Base-by-base conservation (phyloP, 2,329 filamentous ascomycete genomes). In the Cladosporium sp. region DNA sequence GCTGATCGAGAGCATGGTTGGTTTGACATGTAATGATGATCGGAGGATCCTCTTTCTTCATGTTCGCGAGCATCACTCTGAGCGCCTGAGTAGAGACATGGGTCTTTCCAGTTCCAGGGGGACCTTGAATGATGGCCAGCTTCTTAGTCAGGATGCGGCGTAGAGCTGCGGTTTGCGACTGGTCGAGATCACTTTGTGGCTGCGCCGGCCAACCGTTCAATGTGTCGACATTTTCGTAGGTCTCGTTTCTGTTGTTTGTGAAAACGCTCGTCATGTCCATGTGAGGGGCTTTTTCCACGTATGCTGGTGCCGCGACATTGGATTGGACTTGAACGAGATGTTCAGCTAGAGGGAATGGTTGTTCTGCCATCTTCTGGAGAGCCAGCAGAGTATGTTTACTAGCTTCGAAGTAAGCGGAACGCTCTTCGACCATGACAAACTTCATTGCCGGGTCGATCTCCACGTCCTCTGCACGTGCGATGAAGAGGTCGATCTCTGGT, bases 1-100 rank as follows among this genome's bases (percentile, higher is more conserved):
- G 81, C 73, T 97, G 93, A 71, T 97, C 93, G 0, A 97, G 80
- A 0, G 93, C 93, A 76, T 97, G 92, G 66, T 97, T 97, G 0
- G 93, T 97, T 72, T 97, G 92, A 8, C 92, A 92, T 0, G 92
- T 86, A 3, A 97, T 82, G 23, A 97, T 83, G 33, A 97, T 88
- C 0, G 91, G 91, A 10, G 88, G 84, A 65, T 89, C 86, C 0
- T 78, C 80, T 1, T 74, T 71, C 2, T 76, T 74, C 72, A 86
- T 83, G 62, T 90, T 91, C 1, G 82, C 77, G 0, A 92, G 80
- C 62, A 93, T 80, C 1, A 89, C 81, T 56, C 85, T 86, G 11
- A 97, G 76, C 0, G 90, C 89, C 29, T 88, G 80, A 2, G 94
- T 86, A 0, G 92, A 95, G 0, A 93, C 90, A 69, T 90, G 90